Conservation (phyloP, 352 stramenopile genomes). For the Phytophthora europaea region DNA sequence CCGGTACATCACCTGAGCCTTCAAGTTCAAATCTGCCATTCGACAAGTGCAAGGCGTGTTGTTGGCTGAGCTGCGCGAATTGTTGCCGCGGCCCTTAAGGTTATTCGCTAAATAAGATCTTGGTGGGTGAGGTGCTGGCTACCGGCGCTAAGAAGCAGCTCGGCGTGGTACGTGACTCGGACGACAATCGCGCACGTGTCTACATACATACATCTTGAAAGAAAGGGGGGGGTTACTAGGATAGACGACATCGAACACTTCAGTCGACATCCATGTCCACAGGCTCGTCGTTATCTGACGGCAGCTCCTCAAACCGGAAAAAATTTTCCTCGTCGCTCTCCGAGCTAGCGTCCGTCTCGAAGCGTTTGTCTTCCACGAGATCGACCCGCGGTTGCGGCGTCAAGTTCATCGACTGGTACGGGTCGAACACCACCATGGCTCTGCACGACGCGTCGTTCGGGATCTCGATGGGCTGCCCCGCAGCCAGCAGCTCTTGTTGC, state of each 20-base stretch:
- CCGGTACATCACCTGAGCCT: too few species aligned
- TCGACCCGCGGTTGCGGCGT: conserved; percentile 48
- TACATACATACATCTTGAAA: too few species aligned
- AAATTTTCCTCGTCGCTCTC: conserved; percentile 49
- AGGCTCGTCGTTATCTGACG: conserved; percentile 67
- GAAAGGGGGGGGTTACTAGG: neutral
- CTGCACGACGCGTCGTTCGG: conserved; percentile 45
- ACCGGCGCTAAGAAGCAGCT: conserved; percentile 19
- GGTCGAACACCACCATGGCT: conserved; percentile 73
- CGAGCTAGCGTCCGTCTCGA: conserved; percentile 15
- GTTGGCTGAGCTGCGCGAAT: neutral
- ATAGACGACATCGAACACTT: conserved; percentile 9
- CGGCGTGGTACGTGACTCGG: neutral
- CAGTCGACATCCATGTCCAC: conserved; percentile 88
- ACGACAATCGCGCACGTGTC: neutral
- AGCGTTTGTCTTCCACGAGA: conserved; percentile 56
- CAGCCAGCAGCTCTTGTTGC: conserved; percentile 5
- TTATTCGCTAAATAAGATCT: conserved; percentile 32
- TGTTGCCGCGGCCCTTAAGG: conserved; percentile 15
- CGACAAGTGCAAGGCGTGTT: neutral
- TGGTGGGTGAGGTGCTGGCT: neutral
- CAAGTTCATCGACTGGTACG: conserved; percentile 42
- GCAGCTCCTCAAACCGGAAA: conserved; percentile 79
- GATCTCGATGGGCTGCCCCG: conserved; percentile 18
- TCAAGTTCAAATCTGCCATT: neutral